These are phyloP conservation scores for Aspergillus carbonarius DNA, from an alignment of 2,329 filamentous ascomycete genomes.

Conservation along the genomic window DNA sequence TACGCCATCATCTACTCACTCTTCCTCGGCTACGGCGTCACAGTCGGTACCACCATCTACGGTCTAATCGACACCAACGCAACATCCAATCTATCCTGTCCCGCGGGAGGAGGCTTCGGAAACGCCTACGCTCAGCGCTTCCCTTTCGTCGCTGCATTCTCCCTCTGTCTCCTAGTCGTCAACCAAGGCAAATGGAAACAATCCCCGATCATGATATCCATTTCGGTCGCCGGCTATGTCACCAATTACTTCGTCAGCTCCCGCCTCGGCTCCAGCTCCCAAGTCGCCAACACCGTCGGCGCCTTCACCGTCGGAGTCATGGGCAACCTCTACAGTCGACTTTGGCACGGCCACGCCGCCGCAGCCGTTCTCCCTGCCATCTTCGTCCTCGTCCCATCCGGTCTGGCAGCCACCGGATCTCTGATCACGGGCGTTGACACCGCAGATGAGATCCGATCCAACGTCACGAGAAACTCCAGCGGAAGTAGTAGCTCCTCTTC, in stretches of 20 bases:
- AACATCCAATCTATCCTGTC: constrained; percentile 46
- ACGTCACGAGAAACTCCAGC: constrained; percentile 19
- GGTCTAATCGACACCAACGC: constrained; percentile 61
- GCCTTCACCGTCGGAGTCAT: constrained; percentile 74
- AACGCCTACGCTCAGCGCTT: constrained; percentile 55
- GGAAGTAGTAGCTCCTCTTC: background rate
- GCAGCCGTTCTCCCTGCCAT: constrained; percentile 83
- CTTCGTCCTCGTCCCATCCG: constrained; percentile 65
- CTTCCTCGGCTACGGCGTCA: constrained; percentile 71
- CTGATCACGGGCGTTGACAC: constrained; percentile 57
- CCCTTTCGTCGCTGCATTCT: constrained; percentile 70
- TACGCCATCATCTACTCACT: constrained; percentile 73
- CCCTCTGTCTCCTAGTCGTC: constrained; percentile 70
- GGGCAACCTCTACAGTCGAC: constrained; percentile 72
- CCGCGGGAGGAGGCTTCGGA: constrained; percentile 28
- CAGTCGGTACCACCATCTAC: constrained; percentile 64
- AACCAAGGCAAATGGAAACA: constrained; percentile 80
- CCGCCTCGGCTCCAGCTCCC: constrained; percentile 62
- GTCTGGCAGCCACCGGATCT: constrained; percentile 57
- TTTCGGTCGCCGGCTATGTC: constrained; percentile 69
- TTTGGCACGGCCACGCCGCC: constrained; percentile 72
- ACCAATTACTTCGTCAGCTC: constrained; percentile 70
- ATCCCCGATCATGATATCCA: constrained; percentile 70
- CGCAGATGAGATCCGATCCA: constrained; percentile 53
- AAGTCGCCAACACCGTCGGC: constrained; percentile 74